Conservation (phyloP, 108 stramenopile genomes). For the Skeletonema costatum region DNA sequence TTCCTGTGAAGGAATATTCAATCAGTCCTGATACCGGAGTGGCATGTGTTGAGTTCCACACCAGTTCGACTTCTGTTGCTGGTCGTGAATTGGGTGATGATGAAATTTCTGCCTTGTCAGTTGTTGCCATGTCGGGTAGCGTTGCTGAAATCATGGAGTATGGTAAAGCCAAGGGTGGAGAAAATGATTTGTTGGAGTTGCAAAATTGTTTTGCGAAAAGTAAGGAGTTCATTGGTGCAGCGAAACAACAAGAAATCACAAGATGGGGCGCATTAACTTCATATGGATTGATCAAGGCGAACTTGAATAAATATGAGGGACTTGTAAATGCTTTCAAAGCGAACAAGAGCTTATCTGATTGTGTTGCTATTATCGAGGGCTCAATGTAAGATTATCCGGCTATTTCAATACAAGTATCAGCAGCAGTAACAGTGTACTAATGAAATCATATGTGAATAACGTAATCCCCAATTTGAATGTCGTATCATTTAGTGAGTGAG, state of each 20-base stretch:
- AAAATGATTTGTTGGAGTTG: conserved; percentile 77
- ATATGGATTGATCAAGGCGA: conserved; percentile 57
- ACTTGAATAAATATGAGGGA: conserved; percentile 62
- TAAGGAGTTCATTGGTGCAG: conserved; percentile 80
- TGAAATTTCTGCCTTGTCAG: conserved; percentile 68
- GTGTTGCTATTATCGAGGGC: conserved; percentile 61
- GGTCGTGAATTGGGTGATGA: conserved; percentile 52
- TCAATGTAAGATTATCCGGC: neutral
- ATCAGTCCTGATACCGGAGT: conserved; percentile 55
- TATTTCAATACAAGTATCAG: neutral
- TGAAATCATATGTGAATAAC: neutral
- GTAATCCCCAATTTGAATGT: neutral
- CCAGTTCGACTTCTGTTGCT: conserved; percentile 25
- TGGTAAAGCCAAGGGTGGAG: conserved; percentile 68
- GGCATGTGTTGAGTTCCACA: conserved; percentile 79
- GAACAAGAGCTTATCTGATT: conserved; percentile 71
- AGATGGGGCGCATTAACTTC: conserved; percentile 85
- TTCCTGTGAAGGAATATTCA: conserved; percentile 73
- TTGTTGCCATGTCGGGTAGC: conserved; percentile 80
- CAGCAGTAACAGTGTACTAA: neutral
- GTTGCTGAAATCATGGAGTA: conserved; percentile 79
- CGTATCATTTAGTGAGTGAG: neutral
- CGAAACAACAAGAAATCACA: conserved; percentile 87
- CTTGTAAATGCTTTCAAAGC: conserved; percentile 69
- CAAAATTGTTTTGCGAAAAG: conserved; percentile 66